Percentiles rank a stretch among this genome's conserved stretches.
Evolutionary conservation across 208 protist species (phyloP).

Genomic region (Leishmania martiniquensis): DNA sequence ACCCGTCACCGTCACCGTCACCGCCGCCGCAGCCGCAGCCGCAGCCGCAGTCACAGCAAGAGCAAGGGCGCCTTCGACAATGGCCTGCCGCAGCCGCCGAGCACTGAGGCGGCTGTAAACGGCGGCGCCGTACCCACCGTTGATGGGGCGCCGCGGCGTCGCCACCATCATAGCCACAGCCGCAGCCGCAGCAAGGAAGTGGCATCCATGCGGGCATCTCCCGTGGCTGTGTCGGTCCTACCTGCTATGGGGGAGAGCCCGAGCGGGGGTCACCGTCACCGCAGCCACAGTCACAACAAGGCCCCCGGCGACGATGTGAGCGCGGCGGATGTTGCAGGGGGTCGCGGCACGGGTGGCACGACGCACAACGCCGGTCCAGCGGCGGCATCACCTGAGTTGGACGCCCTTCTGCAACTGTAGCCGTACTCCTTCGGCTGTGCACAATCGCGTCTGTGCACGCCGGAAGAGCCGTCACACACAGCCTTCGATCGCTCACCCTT

Average conservation of each 20-base stretch:
- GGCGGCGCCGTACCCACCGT: neutral
- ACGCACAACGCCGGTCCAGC: neutral
- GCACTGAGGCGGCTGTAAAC: neutral
- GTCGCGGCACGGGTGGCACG: neutral
- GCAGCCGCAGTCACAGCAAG: constrained; percentile 1
- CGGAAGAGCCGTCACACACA: too few species aligned
- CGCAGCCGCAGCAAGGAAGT: constrained; percentile 9
- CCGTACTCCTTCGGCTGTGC: neutral
- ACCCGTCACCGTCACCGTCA: constrained; percentile 17
- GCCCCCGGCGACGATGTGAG: neutral
- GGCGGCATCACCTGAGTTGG: constrained; percentile 29
- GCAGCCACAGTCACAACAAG: constrained; percentile 17
- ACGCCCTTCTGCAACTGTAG: constrained; percentile 45
- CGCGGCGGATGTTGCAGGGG: neutral
- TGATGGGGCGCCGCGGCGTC: neutral
- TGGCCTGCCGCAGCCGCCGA: constrained; percentile 10
- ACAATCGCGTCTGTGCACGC: too few species aligned
- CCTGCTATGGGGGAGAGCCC: too few species aligned
- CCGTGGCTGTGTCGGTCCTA: too few species aligned
- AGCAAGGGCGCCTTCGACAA: constrained; percentile 27
- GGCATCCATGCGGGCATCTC: too few species aligned
- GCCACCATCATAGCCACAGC: constrained; percentile 11
- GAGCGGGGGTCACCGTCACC: neutral
- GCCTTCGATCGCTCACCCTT: too few species aligned
- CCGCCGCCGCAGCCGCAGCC: constrained; percentile 21